Base-by-base conservation (phyloP, 2,329 filamentous ascomycete species). In the Botryotinia convoluta region DNA sequence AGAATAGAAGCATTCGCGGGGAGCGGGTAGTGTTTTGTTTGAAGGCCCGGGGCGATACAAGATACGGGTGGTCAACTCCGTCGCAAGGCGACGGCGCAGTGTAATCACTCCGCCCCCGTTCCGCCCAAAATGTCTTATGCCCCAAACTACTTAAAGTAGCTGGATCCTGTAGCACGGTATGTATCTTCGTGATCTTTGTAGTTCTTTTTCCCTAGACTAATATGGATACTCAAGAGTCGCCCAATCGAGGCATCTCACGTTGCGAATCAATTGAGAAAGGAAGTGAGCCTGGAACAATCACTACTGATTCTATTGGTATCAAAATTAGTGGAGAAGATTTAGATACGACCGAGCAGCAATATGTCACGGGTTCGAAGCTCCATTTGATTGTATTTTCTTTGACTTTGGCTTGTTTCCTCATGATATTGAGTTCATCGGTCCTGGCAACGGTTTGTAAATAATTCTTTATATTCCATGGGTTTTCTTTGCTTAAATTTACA, bases 1-100 rank as follows among this genome's bases (percentile, higher is more conserved):
- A 3, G 0, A n/a, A n/a, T 14, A n/a, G 5, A 51, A 0, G 26
- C 10, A n/a, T 12, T 14, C 26, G 26, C 12, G 5, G 5, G 26
- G 26, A n/a, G 26, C 26, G 48, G 22, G 26, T 7, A 12, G 4
- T 14, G 1, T n/a, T 51, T 3, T 14, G 26, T n/a, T 14, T 14
- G 5, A 16, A 51, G 26, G 10, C 26, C 48, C 48, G 4, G 22
- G 5, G 26, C 12, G 26, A 6, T n/a, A 14, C 14, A 1, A 14
- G 10, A 6, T 51, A 51, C n/a, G 22, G 12, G 12, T 14, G 26
- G 4, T 51, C 48, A n/a, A n/a, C 6, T 7, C 48, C 22, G 26
- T 54, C 26, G 48, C 48, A 54, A 54, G 48, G 26, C 26, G 12
- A 54, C 48, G 48, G 48, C 26, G 26, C 26, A n/a, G 14, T 54